Percentiles rank a stretch among this genome's conserved stretches.
phyloP scores from a whole-genome alignment of 305 asterid species.

The Plantago lanceolata region DNA sequence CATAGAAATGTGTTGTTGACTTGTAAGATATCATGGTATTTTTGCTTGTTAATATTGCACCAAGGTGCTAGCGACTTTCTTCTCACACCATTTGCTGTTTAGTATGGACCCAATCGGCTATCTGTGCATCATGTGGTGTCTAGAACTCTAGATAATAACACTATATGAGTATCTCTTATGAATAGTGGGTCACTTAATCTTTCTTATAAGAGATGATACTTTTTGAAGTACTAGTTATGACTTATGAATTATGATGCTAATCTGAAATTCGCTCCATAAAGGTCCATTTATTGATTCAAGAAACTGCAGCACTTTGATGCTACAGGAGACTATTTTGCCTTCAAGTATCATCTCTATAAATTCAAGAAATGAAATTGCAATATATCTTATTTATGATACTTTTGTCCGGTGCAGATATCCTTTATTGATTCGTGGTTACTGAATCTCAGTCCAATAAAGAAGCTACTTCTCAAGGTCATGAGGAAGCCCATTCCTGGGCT shows the following conservation, averaged over 20 bases:
- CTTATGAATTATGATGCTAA: neutral
- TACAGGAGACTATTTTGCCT: neutral
- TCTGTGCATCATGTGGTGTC: neutral
- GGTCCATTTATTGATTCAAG: neutral
- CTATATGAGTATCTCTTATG: too few relatives aligned
- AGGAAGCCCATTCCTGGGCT: constrained; percentile 54
- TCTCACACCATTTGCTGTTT: too few relatives aligned
- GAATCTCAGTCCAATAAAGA: constrained; percentile 51
- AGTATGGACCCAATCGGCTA: neutral
- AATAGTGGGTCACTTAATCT: too few relatives aligned
- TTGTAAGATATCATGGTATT: too few relatives aligned
- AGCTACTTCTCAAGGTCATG: constrained; percentile 67
- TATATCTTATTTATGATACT: constrained; percentile 8
- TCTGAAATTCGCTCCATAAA: neutral
- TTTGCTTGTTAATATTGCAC: too few relatives aligned
- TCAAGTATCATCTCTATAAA: neutral
- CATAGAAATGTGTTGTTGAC: neutral
- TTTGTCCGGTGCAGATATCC: constrained; percentile 47
- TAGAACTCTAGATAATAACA: too few relatives aligned
- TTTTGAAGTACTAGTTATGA: too few relatives aligned
- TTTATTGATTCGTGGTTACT: constrained; percentile 82
- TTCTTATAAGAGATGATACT: too few relatives aligned
- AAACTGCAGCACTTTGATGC: neutral
- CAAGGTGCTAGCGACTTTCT: too few relatives aligned
- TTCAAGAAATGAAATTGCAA: neutral